Conservation (phyloP, 177 flowering plant species). For the Vitis hybrid region DNA sequence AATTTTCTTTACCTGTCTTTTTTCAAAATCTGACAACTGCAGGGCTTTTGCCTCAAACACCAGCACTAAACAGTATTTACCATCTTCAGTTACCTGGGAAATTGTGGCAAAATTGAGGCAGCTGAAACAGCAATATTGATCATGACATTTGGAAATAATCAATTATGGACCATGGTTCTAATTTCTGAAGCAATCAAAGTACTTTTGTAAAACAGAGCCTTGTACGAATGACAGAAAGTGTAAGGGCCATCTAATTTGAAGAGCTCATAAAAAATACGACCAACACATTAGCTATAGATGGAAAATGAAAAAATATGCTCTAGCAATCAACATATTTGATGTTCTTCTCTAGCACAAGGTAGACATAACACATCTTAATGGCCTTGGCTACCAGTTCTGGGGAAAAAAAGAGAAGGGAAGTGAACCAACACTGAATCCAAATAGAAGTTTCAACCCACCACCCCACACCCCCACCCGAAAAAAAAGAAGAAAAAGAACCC, state of each 20-base stretch:
- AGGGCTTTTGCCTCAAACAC: conserved; percentile 86
- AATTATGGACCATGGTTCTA: background rate
- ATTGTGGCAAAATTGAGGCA: conserved; percentile 11
- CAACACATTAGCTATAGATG: background rate
- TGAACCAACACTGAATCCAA: background rate
- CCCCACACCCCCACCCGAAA: too few species aligned
- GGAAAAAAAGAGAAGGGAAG: background rate
- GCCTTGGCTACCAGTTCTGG: background rate
- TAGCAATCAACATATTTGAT: background rate
- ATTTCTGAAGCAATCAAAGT: background rate
- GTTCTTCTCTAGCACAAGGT: background rate
- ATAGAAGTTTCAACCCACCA: background rate
- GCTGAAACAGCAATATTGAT: background rate
- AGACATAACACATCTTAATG: background rate
- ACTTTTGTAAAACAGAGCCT: background rate
- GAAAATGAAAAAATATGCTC: background rate
- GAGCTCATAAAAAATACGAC: background rate
- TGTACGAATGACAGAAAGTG: background rate
- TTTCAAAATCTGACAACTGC: conserved; percentile 81
- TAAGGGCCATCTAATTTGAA: background rate
- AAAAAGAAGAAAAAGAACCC: too few species aligned
- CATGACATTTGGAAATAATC: background rate
- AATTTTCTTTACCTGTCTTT: conserved; percentile 69
- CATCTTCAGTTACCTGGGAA: conserved; percentile 79
- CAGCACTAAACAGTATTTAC: conserved; percentile 76